A percentile compares a stretch with the other conserved stretches of the same genome.
Evolutionary conservation across 192 early-diverging fungal genomes (phyloP).

Genomic region (Helicostylum pulchrum): DNA sequence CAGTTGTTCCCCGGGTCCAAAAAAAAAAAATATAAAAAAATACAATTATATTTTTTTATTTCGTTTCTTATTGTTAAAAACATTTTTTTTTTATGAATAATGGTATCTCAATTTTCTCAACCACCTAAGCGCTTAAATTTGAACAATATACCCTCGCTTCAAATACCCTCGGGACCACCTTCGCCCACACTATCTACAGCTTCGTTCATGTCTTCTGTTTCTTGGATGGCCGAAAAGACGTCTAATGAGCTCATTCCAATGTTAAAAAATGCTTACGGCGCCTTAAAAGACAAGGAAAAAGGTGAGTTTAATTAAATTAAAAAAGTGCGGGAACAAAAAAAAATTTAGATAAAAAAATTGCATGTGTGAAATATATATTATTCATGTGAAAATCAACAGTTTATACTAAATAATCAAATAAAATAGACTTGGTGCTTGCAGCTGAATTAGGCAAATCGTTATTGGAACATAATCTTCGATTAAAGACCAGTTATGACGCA

Average conservation of each 20-base stretch:
- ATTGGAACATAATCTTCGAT: conserved; percentile 41
- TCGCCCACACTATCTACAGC: conserved; percentile 36
- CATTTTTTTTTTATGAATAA: not conserved
- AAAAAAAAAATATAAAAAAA: too few relatives aligned
- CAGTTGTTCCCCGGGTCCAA: too few relatives aligned
- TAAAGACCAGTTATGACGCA: conserved; percentile 41
- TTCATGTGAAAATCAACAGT: conserved; percentile 23
- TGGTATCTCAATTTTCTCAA: conserved; percentile 6
- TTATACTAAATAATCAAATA: not conserved
- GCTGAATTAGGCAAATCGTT: conserved; percentile 49
- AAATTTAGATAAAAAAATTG: not conserved
- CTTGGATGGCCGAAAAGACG: conserved; percentile 38
- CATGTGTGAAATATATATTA: conserved; percentile 4
- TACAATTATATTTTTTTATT: too few relatives aligned
- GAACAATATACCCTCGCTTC: not conserved
- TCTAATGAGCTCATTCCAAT: conserved; percentile 34
- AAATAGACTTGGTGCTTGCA: conserved; percentile 38
- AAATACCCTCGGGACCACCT: conserved; percentile 18
- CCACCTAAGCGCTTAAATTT: not conserved
- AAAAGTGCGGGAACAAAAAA: not conserved
- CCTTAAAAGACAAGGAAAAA: conserved; percentile 38
- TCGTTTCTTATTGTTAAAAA: too few relatives aligned
- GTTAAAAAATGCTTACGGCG: conserved; percentile 38
- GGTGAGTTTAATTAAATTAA: conserved; percentile 21
- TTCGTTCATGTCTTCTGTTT: conserved; percentile 38